phyloP scores from a whole-genome alignment of 2,329 filamentous ascomycete genomes.

The Monilinia fructigena region DNA sequence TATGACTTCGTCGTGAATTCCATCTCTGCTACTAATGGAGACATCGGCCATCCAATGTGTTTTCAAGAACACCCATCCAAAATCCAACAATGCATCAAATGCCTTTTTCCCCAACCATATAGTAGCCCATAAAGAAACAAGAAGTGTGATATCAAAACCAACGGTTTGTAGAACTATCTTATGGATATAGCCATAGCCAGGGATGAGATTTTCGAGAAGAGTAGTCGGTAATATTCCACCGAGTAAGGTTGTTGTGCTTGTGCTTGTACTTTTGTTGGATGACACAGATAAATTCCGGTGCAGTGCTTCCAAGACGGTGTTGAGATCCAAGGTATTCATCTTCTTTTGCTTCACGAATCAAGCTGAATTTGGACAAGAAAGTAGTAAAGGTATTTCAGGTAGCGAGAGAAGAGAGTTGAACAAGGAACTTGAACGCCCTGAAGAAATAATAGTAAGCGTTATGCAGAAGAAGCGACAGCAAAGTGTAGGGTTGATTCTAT shows the following conservation, averaged over 20 bases:
- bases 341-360: not conserved
- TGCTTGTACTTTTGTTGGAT: not conserved
- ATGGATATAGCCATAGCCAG: slow-evolving; percentile 39
- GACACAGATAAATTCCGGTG: slow-evolving; percentile 10
- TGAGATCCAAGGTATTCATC: not conserved
- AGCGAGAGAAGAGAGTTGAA: not conserved
- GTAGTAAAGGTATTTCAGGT: not conserved
- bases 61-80: slow-evolving; percentile 44
- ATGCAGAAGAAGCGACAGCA: not conserved
- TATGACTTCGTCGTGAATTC: slow-evolving; percentile 59
- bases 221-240: slow-evolving; percentile 31
- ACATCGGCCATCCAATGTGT: slow-evolving; percentile 52
- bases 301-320: slow-evolving; percentile 8
- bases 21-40: slow-evolving; percentile 54
- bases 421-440: not conserved
- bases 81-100: slow-evolving; percentile 41
- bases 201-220: slow-evolving; percentile 39
- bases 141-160: slow-evolving; percentile 38
- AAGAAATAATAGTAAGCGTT: not conserved
- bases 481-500: not conserved
- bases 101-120: slow-evolving; percentile 46
- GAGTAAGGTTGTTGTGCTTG: slow-evolving; percentile 2
- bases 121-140: slow-evolving; percentile 34
- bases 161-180: slow-evolving; percentile 36
- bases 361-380: not conserved